These are phyloP conservation scores for Iberis amara DNA, from an alignment of 441 rosid genomes.

Conservation along the genomic window DNA sequence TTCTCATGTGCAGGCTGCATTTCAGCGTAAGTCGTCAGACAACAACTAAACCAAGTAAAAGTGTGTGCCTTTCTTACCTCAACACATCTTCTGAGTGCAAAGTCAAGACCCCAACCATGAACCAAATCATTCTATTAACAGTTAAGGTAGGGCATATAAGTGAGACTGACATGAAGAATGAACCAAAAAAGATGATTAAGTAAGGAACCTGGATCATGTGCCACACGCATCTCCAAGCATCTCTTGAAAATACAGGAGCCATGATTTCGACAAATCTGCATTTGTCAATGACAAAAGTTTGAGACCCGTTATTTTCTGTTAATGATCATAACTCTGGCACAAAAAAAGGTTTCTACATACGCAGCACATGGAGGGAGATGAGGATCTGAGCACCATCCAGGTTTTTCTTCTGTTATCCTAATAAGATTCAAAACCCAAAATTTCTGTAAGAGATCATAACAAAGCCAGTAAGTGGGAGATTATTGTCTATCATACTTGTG, in stretches of 20 bases:
- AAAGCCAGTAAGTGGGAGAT: not conserved
- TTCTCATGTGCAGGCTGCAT: conserved; percentile 93
- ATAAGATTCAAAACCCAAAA: conserved; percentile 9
- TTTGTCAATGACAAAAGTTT: conserved; percentile 5
- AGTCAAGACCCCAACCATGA: conserved; percentile 97
- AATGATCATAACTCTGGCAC: not conserved
- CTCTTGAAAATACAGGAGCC: conserved; percentile 97
- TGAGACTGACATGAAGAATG: conserved; percentile 12
- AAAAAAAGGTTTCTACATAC: conserved; percentile 38
- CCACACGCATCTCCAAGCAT: conserved; percentile 97
- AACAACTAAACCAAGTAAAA: conserved; percentile 14
- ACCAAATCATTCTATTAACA: conserved; percentile 78
- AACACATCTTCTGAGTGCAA: conserved; percentile 76
- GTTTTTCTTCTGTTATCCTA: conserved; percentile 73
- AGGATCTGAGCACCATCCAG: conserved; percentile 81
- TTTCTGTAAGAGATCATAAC: conserved; percentile 2
- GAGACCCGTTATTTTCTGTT: not conserved
- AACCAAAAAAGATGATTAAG: not conserved
- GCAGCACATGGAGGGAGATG: conserved; percentile 95
- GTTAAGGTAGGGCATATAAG: conserved; percentile 8
- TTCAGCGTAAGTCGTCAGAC: conserved; percentile 1
- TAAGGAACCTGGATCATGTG: conserved; percentile 77
- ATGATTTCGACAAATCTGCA: conserved; percentile 89
- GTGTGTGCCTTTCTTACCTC: conserved; percentile 44
- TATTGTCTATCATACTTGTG: conserved; percentile 64